Conservation (phyloP, 2,329 filamentous ascomycete species). For the Curvularia verruculosa region DNA sequence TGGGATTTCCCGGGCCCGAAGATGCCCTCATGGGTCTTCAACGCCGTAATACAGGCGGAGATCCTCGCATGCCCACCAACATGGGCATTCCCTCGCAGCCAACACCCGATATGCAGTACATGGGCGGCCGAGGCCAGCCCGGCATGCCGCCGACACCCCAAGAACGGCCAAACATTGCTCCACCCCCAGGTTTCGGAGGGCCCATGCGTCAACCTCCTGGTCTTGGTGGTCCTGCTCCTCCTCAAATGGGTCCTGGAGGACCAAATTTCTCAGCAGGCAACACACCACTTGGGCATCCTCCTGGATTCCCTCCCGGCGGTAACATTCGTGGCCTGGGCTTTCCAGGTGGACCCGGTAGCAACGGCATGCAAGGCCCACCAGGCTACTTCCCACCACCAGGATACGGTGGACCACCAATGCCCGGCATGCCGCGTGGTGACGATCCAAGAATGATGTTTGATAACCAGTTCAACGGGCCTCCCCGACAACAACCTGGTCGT, state of each 20-base stretch:
- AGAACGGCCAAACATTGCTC: slow-evolving; percentile 45
- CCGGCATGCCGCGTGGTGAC: slow-evolving; percentile 38
- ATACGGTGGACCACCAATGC: slow-evolving; percentile 41
- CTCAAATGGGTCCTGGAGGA: slow-evolving; percentile 42
- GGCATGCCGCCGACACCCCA: slow-evolving; percentile 47
- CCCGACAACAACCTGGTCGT: slow-evolving; percentile 35
- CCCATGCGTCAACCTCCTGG: slow-evolving; percentile 48
- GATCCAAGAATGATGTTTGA: slow-evolving; percentile 49
- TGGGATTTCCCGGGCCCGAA: slow-evolving; percentile 43
- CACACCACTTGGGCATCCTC: slow-evolving; percentile 48
- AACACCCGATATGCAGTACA: slow-evolving; percentile 43
- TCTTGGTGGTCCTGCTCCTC: slow-evolving; percentile 35
- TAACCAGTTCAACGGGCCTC: slow-evolving; percentile 42
- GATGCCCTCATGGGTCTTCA: slow-evolving; percentile 43
- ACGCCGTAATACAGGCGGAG: slow-evolving; percentile 47
- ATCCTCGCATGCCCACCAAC: slow-evolving; percentile 47
- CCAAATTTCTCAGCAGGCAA: slow-evolving; percentile 46
- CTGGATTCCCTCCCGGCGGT: slow-evolving; percentile 41
- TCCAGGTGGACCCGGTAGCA: slow-evolving; percentile 36
- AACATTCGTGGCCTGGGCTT: slow-evolving; percentile 40
- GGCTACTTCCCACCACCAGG: slow-evolving; percentile 45
- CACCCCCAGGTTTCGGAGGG: slow-evolving; percentile 45
- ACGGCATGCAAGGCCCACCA: slow-evolving; percentile 44
- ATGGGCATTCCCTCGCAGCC: slow-evolving; percentile 52
- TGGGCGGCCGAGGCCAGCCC: slow-evolving; percentile 41